phyloP scores from a whole-genome alignment of 1,139 yeast species.

The Kodamaea derodonti region DNA sequence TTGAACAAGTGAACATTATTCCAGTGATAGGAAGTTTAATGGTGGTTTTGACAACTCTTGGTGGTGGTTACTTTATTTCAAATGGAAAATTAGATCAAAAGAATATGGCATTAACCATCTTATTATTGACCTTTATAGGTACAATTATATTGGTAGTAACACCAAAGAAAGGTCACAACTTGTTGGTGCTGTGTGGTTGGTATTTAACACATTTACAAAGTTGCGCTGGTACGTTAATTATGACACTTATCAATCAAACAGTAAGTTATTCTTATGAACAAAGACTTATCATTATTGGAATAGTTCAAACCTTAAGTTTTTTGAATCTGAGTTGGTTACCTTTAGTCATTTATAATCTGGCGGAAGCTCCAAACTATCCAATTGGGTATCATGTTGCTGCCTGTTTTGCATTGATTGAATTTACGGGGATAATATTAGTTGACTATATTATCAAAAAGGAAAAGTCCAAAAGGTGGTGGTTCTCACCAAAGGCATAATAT shows the following conservation, averaged over 20 bases:
- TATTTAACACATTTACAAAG: constrained; percentile 5
- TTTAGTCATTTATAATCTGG: constrained; percentile 4
- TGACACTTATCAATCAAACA: constrained; percentile 9
- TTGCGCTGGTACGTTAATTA: constrained; percentile 7
- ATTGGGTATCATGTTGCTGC: constrained; percentile 6
- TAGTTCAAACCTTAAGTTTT: constrained; percentile 7
- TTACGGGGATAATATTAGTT: constrained; percentile 4
- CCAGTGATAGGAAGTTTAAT: constrained; percentile 6
- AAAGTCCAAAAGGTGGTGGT: constrained; percentile 4
- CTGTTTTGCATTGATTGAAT: constrained; percentile 3
- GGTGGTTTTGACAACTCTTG: constrained; percentile 3
- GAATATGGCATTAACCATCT: constrained; percentile 1
- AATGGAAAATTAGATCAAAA: constrained; percentile 2
- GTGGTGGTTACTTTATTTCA: constrained; percentile 4
- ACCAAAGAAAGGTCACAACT: constrained; percentile 6
- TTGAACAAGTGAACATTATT: constrained; percentile 4
- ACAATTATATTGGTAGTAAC: constrained; percentile 2
- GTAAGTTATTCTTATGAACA: constrained; percentile 8
- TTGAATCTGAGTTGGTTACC: constrained; percentile 8
- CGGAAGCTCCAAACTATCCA: constrained; percentile 8
- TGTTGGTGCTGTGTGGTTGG: constrained; percentile 5
- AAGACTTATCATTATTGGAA: constrained; percentile 6
- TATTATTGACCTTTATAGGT: constrained; percentile 4
- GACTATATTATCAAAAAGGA: constrained; percentile 2
- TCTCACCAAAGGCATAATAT: constrained; percentile 1